phyloP scores from a whole-genome alignment of 2,329 filamentous ascomycete genomes.

The Gaeumannomyces tritici region DNA sequence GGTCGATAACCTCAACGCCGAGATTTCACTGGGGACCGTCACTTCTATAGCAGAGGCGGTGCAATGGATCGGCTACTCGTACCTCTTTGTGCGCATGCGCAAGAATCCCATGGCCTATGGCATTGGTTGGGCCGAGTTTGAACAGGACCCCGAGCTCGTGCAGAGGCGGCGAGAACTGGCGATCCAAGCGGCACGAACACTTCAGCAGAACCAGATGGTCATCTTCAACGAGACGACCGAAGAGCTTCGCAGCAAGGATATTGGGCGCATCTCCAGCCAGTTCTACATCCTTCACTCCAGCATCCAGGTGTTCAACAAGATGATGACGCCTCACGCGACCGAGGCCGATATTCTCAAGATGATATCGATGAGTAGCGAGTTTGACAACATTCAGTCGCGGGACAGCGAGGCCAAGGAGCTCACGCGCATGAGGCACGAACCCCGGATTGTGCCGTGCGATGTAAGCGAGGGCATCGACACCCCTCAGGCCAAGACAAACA shows the following conservation, averaged over 20 bases:
- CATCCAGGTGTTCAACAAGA: constrained; percentile 89
- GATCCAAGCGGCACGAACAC: constrained; percentile 74
- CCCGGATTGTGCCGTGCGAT: constrained; percentile 65
- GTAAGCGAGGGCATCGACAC: constrained; percentile 63
- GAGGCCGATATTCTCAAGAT: constrained; percentile 92
- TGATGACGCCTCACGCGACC: constrained; percentile 79
- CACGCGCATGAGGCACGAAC: constrained; percentile 59
- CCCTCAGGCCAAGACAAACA: constrained; percentile 88
- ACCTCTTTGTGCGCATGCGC: constrained; percentile 94
- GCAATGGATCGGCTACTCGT: constrained; percentile 96
- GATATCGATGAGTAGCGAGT: constrained; percentile 96
- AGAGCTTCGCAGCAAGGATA: constrained; percentile 86
- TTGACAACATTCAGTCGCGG: constrained; percentile 90
- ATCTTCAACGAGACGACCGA: constrained; percentile 95
- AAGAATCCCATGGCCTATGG: constrained; percentile 86
- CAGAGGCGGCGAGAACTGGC: constrained; percentile 77
- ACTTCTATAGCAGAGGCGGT: constrained; percentile 90
- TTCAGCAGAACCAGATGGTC: constrained; percentile 96
- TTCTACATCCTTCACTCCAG: constrained; percentile 92
- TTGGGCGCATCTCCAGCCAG: constrained; percentile 93
- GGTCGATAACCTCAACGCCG: constrained; percentile 93
- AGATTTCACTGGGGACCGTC: constrained; percentile 87
- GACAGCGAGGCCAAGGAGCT: constrained; percentile 88
- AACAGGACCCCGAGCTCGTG: constrained; percentile 80
- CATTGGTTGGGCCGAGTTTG: constrained; percentile 86